Evolutionary conservation across 2,329 filamentous ascomycete genomes (phyloP).

Genomic region (Pseudocercospora musae): DNA sequence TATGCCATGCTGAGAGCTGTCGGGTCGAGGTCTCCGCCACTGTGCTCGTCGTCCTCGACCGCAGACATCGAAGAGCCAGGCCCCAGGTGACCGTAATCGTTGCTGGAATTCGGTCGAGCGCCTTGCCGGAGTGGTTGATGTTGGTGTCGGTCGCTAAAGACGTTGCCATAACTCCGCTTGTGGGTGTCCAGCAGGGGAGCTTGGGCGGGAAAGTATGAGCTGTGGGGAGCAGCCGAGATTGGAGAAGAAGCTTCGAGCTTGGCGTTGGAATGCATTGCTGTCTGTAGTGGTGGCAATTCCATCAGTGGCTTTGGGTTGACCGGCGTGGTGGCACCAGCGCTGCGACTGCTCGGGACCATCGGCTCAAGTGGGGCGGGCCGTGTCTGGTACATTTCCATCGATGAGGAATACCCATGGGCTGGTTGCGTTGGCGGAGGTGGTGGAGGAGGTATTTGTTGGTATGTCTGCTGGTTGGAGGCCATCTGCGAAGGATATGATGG

Average conservation of each 20-base stretch:
- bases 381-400: slow-evolving; percentile 20
- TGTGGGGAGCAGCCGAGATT: slow-evolving; percentile 36
- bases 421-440: slow-evolving; percentile 20
- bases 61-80: slow-evolving; percentile 15
- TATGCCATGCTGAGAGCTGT: slow-evolving; percentile 42
- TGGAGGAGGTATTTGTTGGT: slow-evolving; percentile 21
- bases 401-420: slow-evolving; percentile 21
- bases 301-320: slow-evolving; percentile 16
- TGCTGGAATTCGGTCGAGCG: slow-evolving; percentile 38
- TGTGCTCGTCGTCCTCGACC: slow-evolving; percentile 35
- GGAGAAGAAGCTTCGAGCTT: slow-evolving; percentile 45
- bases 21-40: slow-evolving; percentile 31
- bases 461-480: slow-evolving; percentile 30
- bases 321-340: slow-evolving; percentile 21
- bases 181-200: slow-evolving; percentile 30
- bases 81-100: slow-evolving; percentile 10
- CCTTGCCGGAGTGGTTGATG: slow-evolving; percentile 45
- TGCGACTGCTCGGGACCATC: slow-evolving; percentile 28
- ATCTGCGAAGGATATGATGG: slow-evolving; percentile 32
- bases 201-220: slow-evolving; percentile 28
- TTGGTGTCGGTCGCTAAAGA: slow-evolving; percentile 42
- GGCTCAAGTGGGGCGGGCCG: slow-evolving; percentile 27
- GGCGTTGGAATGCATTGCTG: slow-evolving; percentile 33
- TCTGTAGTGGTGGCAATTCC: slow-evolving; percentile 44
- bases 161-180: slow-evolving; percentile 47